A percentile compares a stretch with the other conserved stretches of the same genome.
phyloP scores from a whole-genome alignment of 495 filamentous ascomycete genomes.

The Aspergillus sclerotiicarbonarius region DNA sequence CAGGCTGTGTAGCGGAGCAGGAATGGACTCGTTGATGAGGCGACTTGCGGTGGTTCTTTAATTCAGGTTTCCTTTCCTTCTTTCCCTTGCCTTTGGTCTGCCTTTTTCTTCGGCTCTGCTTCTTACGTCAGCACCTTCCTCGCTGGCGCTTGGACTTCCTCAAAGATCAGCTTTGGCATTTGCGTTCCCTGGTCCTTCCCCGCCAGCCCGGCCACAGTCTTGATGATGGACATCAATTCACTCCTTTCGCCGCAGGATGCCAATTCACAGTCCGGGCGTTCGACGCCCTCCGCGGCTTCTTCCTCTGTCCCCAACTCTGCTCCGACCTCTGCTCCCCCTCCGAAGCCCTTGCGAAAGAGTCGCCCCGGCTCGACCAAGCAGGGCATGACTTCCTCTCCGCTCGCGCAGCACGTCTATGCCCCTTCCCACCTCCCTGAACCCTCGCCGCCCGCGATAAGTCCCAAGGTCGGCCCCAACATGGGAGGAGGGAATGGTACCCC shows the following conservation, averaged over 20 bases:
- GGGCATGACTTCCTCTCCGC: conserved; percentile 41
- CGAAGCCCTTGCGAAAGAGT: conserved; percentile 35
- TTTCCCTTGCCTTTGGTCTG: conserved; percentile 2
- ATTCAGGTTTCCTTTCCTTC: conserved; percentile 30
- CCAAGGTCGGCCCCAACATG: conserved; percentile 27
- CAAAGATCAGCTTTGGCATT: neutral
- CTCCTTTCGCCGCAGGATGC: conserved; percentile 69
- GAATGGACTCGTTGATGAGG: conserved; percentile 48
- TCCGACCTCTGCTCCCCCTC: conserved; percentile 28
- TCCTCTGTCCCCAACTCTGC: conserved; percentile 28
- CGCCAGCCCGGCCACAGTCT: conserved; percentile 4
- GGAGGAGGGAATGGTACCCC: conserved; percentile 35
- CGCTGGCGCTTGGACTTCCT: conserved; percentile 9
- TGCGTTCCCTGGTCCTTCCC: conserved; percentile 8
- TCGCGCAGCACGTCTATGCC: conserved; percentile 42
- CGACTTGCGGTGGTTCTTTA: conserved; percentile 22
- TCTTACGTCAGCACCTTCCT: conserved; percentile 19
- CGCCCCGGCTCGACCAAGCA: conserved; percentile 33
- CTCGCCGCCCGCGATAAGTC: conserved; percentile 29
- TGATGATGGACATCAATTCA: conserved; percentile 69
- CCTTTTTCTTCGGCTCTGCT: conserved; percentile 3
- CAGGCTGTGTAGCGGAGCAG: conserved; percentile 30
- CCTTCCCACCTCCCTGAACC: conserved; percentile 33
- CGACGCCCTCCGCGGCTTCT: conserved; percentile 37
- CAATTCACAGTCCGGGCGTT: conserved; percentile 46